These are phyloP conservation scores for Metschnikowia lochheadii DNA, from an alignment of 805 yeast genomes.

Conservation along the genomic window DNA sequence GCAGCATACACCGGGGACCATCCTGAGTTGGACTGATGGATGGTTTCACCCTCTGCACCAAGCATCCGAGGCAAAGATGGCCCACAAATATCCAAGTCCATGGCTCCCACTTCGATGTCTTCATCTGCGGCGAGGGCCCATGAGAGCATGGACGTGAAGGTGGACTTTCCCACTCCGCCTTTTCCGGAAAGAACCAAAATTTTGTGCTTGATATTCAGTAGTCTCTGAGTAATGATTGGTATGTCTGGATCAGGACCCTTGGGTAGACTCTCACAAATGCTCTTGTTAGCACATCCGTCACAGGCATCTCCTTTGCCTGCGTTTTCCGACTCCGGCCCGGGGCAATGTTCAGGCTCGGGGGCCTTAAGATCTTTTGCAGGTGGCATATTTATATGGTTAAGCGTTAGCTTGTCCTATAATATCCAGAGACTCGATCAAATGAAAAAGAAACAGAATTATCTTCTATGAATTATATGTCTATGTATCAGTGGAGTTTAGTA, in stretches of 20 bases:
- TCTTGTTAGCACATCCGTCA: slow-evolving; percentile 89
- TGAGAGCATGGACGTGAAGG: slow-evolving; percentile 91
- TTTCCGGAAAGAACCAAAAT: slow-evolving; percentile 74
- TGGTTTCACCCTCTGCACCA: slow-evolving; percentile 81
- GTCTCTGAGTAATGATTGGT: slow-evolving; percentile 64
- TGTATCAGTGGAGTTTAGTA: neutral
- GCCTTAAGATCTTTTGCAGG: slow-evolving; percentile 37
- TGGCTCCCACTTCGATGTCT: slow-evolving; percentile 84
- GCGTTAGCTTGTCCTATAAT: neutral
- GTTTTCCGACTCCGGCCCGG: slow-evolving; percentile 91
- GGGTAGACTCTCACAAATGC: slow-evolving; percentile 80
- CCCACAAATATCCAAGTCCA: slow-evolving; percentile 97
- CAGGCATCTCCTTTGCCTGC: slow-evolving; percentile 97
- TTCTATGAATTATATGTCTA: neutral
- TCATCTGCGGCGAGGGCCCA: slow-evolving; percentile 89
- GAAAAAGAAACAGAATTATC: neutral
- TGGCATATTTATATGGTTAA: slow-evolving; percentile 17
- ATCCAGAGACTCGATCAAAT: neutral
- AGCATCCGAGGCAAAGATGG: slow-evolving; percentile 94
- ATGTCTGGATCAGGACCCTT: slow-evolving; percentile 96
- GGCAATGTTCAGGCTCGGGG: slow-evolving; percentile 96
- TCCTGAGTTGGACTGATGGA: slow-evolving; percentile 87
- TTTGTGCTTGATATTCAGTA: slow-evolving; percentile 70
- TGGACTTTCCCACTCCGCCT: slow-evolving; percentile 97
- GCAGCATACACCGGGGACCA: slow-evolving; percentile 97